phyloP scores from a whole-genome alignment of 139 green algal species.

The Chlorella vulgaris region DNA sequence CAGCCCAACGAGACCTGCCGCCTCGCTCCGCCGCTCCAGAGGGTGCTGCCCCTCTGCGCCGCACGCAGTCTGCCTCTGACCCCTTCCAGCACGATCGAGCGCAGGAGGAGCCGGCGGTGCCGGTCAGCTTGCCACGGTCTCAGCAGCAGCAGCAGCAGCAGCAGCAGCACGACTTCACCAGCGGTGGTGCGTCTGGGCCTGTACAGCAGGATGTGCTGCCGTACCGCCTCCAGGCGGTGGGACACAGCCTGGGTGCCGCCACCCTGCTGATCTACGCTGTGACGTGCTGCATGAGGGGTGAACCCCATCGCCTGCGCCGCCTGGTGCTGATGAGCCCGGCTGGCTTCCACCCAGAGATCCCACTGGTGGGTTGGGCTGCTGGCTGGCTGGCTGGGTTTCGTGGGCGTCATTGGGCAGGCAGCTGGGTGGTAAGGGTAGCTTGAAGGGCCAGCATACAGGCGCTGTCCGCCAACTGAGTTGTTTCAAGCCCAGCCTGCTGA shows the following conservation, averaged over 20 bases:
- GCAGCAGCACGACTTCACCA: background rate
- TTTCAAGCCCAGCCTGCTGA: too few relatives aligned
- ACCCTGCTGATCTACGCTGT: conserved; percentile 69
- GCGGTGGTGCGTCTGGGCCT: background rate
- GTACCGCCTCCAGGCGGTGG: conserved; percentile 50
- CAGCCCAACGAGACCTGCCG: background rate
- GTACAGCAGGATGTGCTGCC: conserved; percentile 13
- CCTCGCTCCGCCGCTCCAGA: background rate
- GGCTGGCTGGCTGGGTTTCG: too few relatives aligned
- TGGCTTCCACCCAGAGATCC: conserved; percentile 68
- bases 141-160: background rate
- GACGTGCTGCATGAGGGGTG: conserved; percentile 17
- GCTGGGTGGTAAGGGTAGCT: too few relatives aligned
- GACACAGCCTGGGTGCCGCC: conserved; percentile 73
- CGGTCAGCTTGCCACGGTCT: background rate
- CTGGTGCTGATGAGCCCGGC: conserved; percentile 84
- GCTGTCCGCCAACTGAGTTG: too few relatives aligned
- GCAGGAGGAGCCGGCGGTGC: background rate
- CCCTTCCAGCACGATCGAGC: background rate
- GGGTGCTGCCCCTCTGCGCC: background rate
- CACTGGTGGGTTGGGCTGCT: conserved; percentile 11
- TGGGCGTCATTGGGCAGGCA: too few relatives aligned
- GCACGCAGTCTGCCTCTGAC: background rate
- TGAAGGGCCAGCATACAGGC: too few relatives aligned
- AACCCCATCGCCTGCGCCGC: conserved; percentile 65